These are phyloP conservation scores for Exophiala aquamarina DNA, from an alignment of 2,329 filamentous ascomycete genomes.

Conservation along the genomic window DNA sequence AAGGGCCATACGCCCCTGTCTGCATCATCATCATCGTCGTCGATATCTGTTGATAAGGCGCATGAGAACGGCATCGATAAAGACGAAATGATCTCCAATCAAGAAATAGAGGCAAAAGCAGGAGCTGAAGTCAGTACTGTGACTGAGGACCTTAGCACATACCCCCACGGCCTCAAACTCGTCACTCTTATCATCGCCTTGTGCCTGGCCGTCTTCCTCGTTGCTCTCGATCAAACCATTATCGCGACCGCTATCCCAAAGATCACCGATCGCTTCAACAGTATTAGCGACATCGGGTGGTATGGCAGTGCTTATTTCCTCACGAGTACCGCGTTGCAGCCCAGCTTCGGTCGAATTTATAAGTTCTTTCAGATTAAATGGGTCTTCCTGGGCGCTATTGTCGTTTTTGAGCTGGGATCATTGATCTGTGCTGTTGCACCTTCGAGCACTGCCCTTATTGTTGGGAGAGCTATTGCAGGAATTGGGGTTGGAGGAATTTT, in stretches of 20 bases:
- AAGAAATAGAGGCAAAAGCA: too few relatives aligned
- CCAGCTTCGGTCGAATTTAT: conserved; percentile 31
- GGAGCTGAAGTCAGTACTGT: not conserved
- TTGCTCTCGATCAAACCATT: conserved; percentile 28
- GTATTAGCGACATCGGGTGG: conserved; percentile 25
- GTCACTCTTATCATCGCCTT: conserved; percentile 9
- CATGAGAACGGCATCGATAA: too few relatives aligned
- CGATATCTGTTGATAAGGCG: too few relatives aligned
- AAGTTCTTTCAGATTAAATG: conserved; percentile 28
- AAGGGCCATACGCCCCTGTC: too few relatives aligned
- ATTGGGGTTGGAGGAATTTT: conserved; percentile 28
- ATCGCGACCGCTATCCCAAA: conserved; percentile 25
- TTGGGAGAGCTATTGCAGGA: conserved; percentile 31
- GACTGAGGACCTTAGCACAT: not conserved
- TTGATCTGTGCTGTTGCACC: conserved; percentile 28
- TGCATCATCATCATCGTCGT: too few relatives aligned
- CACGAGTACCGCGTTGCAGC: too few relatives aligned
- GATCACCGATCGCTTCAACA: conserved; percentile 25
- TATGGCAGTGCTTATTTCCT: conserved; percentile 22
- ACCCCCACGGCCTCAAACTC: conserved; percentile 3
- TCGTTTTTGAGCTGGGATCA: conserved; percentile 28
- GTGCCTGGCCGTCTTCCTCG: conserved; percentile 26
- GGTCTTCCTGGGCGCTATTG: conserved; percentile 22
- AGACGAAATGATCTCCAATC: too few relatives aligned
- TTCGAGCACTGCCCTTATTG: conserved; percentile 26